These are phyloP conservation scores for Candida methanosorbosa DNA, from an alignment of 805 yeast genomes.

Conservation along the genomic window DNA sequence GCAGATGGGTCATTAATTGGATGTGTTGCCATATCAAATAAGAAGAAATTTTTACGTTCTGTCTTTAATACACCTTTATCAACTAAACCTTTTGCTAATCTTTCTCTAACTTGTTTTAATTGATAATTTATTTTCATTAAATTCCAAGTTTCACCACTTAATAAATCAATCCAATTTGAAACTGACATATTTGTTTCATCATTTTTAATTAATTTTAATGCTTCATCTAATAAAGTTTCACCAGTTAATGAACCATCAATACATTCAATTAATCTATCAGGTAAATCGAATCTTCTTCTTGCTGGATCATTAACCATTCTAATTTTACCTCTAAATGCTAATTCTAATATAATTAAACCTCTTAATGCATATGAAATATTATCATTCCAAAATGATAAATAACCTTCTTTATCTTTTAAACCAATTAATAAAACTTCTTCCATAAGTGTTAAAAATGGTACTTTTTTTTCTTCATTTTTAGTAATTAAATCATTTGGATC, in stretches of 20 bases:
- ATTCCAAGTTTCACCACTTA: slow-evolving; percentile 97
- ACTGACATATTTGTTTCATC: slow-evolving; percentile 75
- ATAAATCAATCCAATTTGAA: slow-evolving; percentile 85
- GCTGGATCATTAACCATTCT: slow-evolving; percentile 88
- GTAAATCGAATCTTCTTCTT: slow-evolving; percentile 76
- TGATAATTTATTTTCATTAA: slow-evolving; percentile 90
- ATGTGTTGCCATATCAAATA: slow-evolving; percentile 98
- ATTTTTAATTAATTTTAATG: slow-evolving; percentile 79
- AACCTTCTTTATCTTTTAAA: slow-evolving; percentile 91
- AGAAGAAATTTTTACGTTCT: slow-evolving; percentile 86
- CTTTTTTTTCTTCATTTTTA: slow-evolving; percentile 26
- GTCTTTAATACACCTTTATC: slow-evolving; percentile 96
- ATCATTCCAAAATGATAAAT: slow-evolving; percentile 96
- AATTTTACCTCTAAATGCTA: slow-evolving; percentile 86
- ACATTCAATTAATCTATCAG: slow-evolving; percentile 84
- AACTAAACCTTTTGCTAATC: slow-evolving; percentile 92
- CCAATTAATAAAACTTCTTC: slow-evolving; percentile 94
- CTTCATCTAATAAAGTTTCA: slow-evolving; percentile 90
- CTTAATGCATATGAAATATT: slow-evolving; percentile 92
- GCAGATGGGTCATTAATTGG: slow-evolving; percentile 84
- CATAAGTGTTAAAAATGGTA: slow-evolving; percentile 84
- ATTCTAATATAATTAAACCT: slow-evolving; percentile 86
- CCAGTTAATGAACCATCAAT: slow-evolving; percentile 84
- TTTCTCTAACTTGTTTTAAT: slow-evolving; percentile 92
- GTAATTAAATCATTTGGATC: slow-evolving; percentile 64